Percentiles rank a stretch among this genome's conserved stretches.
Evolutionary conservation across 2,329 filamentous ascomycete genomes (phyloP).

Genomic region (Verticillium tricorpus): DNA sequence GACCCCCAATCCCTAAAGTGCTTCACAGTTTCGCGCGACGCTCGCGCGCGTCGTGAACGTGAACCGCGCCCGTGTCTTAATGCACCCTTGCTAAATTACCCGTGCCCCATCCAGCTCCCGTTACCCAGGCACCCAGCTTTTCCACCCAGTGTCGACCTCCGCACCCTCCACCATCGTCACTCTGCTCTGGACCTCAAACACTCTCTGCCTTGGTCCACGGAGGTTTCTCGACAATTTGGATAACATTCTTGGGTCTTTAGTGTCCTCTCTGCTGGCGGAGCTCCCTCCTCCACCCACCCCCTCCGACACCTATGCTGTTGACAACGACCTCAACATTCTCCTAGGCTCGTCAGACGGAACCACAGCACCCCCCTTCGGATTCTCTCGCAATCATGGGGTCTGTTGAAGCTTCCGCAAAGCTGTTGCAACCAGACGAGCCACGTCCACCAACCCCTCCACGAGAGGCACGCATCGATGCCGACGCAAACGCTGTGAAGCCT

Average conservation of each 20-base stretch:
- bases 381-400: constrained; percentile 31
- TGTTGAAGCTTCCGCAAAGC: constrained; percentile 28
- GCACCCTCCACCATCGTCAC: neutral
- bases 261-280: neutral
- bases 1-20: constrained; percentile 6
- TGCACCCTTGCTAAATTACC: constrained; percentile 2
- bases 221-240: neutral
- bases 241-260: neutral
- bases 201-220: neutral
- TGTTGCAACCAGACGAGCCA: constrained; percentile 49
- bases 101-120: neutral
- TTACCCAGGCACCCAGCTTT: neutral
- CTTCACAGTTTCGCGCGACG: constrained; percentile 2
- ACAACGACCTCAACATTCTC: neutral
- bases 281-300: neutral
- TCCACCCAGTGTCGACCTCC: neutral
- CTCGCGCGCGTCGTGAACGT: constrained; percentile 16
- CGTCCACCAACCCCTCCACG: constrained; percentile 67
- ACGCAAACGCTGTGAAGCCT: constrained; percentile 25
- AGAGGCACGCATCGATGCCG: constrained; percentile 38
- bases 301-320: neutral
- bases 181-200: neutral
- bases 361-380: neutral
- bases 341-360: neutral
- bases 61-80: constrained; percentile 13